These are phyloP conservation scores for Aspergillus ellipticus DNA, from an alignment of 495 filamentous ascomycete species.

Conservation along the genomic window DNA sequence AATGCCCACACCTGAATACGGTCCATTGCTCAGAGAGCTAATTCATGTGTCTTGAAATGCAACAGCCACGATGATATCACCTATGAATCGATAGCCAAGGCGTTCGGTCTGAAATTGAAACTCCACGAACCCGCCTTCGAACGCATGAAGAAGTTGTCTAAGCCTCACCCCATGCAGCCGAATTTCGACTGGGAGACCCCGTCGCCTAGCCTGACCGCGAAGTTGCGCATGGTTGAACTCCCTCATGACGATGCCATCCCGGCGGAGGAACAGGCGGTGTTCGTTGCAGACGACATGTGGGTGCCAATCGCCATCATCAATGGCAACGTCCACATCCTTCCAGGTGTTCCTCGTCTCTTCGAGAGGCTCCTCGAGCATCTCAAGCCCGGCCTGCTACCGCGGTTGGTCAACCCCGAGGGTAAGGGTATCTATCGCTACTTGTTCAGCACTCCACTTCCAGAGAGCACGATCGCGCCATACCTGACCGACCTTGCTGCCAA, in stretches of 20 bases:
- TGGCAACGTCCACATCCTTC: slow-evolving; percentile 89
- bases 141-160: slow-evolving; percentile 79
- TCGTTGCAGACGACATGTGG: slow-evolving; percentile 80
- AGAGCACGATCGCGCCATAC: slow-evolving; percentile 79
- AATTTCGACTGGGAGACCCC: slow-evolving; percentile 84
- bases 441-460: slow-evolving; percentile 80
- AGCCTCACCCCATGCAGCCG: slow-evolving; percentile 63
- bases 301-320: slow-evolving; percentile 85
- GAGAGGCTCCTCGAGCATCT: slow-evolving; percentile 71
- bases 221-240: slow-evolving; percentile 83
- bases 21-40: not conserved
- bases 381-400: slow-evolving; percentile 62
- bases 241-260: slow-evolving; percentile 65
- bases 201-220: slow-evolving; percentile 71
- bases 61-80: slow-evolving; percentile 93
- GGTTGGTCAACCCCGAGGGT: slow-evolving; percentile 72
- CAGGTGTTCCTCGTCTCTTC: slow-evolving; percentile 85
- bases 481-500: slow-evolving; percentile 72
- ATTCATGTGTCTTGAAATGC: not conserved
- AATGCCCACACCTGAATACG: not conserved
- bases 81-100: slow-evolving; percentile 88
- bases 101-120: slow-evolving; percentile 70
- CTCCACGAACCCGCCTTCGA: slow-evolving; percentile 71
- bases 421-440: slow-evolving; percentile 72
- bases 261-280: slow-evolving; percentile 64